Base-by-base conservation (phyloP, 768 basidiomycete genomes). In the Leccinum aurantiacum region DNA sequence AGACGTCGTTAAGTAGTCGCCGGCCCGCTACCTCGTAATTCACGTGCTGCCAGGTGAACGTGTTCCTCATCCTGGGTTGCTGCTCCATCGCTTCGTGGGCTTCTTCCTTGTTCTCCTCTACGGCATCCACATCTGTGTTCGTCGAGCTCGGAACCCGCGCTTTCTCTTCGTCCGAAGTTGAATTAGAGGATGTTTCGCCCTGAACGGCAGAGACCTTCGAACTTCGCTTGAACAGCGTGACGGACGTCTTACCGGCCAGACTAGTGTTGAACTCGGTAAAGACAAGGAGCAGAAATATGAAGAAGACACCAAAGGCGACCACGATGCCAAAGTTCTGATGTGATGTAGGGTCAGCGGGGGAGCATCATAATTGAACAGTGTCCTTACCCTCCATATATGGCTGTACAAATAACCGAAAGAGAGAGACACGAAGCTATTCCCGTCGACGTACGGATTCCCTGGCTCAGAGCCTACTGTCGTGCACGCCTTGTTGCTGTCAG, bases 11-110 rank as follows among this genome's bases (percentile, higher is more conserved):
- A 57, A 93, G 76, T 2, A 93, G 77, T 31, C 72, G 74, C 38
- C 82, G 75, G 15, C 86, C 77, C 1, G 81, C 77, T 0, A 94
- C 85, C 33, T 80, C 81, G 69, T 94, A 95, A 58, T 79, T 76
- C 52, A 93, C 62, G 61, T 85, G 77, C 55, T 86, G 80, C 91
- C 91, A 97, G 1, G 93, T 91, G 74, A 97, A 95, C 6, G 87
- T 80, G 64, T 88, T 80, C 19, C 71, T 78, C 79, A 61, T 71
- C 59, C 5, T 60, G 3, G 67, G 60, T 33, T 69, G 61, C 59
- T 76, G 78, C 56, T 71, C 76, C 64, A 77, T 69, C 61, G 75
- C 74, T 41, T 76, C 64, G 27, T 72, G 67, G 1, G 63, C 54
- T 6, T 69, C 69, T 33, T 60, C 66, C 54, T 59, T 65, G 29